Base-by-base conservation (phyloP, 805 yeast genomes). In the Zygosaccharomyces lentus region DNA sequence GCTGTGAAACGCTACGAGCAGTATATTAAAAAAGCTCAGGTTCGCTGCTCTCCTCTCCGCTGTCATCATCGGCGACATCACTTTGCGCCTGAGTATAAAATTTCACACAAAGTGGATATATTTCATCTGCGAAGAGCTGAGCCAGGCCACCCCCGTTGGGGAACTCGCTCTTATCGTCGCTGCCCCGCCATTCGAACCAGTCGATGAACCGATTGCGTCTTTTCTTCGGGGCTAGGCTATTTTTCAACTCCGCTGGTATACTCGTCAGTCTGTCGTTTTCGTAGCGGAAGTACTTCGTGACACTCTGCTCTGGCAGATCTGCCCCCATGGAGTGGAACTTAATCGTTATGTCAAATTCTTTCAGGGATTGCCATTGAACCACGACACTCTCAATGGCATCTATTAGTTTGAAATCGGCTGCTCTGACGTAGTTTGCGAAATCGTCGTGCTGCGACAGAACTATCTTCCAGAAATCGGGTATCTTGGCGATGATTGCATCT, bases 381-480 rank as follows among this genome's bases (percentile, higher is more conserved):
- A 74, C 73, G 6, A 91, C 69, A 50, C 86, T 85, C 27, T 66
- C 69, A 46, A 90, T 75, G 39, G 66, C 64, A 57, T 89, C 96
- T 39, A 89, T 62, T 55, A 77, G 84, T 61, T 82, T 82, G 67
- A 82, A 79, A 65, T 90, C 97, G 31, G 84, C 86, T 1, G 83
- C 79, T 25, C 80, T 74, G 15, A 90, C 70, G 62, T 78, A 87
- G 51, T 89, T 96, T 12, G 86, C 83, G 60, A 91, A 85, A 53
- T 87, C 96, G 42, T 85, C 84, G 57, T 84, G 84, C 59, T 86
- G 87, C 2, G 90, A 88, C 9, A 91, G 66, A 0, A 86, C 96
- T 43, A 84, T 77, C 57, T 85, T 83, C 98, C 98, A 91, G 64
- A 91, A 89, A 52, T 78, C 77, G 1, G 90, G 88, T 35, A 89